phyloP scores from a whole-genome alignment of 805 yeast species.

The Metschnikowia lachancei region DNA sequence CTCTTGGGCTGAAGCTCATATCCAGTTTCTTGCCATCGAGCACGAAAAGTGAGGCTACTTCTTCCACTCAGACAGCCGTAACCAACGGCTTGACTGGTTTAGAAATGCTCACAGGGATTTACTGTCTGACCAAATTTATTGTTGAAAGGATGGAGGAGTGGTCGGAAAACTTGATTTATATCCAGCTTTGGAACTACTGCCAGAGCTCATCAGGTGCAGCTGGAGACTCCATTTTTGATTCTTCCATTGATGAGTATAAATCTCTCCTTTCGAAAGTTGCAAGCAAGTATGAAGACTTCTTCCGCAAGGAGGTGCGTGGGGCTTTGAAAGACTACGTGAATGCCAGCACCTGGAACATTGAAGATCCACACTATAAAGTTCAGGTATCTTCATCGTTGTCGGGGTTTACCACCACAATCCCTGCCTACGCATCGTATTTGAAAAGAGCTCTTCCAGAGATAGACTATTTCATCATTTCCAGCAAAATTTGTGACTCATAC shows the following conservation, averaged over 20 bases:
- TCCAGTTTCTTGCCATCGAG: constrained; percentile 31
- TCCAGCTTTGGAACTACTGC: constrained; percentile 40
- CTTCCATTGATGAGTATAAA: constrained; percentile 24
- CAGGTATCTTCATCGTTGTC: constrained; percentile 24
- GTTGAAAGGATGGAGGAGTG: constrained; percentile 32
- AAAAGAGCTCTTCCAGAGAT: constrained; percentile 24
- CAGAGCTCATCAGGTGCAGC: constrained; percentile 17
- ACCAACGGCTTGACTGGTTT: constrained; percentile 47
- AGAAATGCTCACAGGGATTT: constrained; percentile 30
- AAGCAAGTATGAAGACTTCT: constrained; percentile 29
- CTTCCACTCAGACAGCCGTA: constrained; percentile 95
- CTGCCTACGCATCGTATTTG: constrained; percentile 27
- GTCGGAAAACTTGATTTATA: constrained; percentile 39
- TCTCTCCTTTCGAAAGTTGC: constrained; percentile 20
- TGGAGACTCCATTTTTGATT: constrained; percentile 32
- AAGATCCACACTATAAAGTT: constrained; percentile 6
- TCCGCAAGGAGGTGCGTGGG: constrained; percentile 31
- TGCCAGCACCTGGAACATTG: constrained; percentile 33
- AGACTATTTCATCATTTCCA: constrained; percentile 32
- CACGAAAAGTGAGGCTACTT: constrained; percentile 10
- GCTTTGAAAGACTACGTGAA: constrained; percentile 39
- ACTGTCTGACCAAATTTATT: constrained; percentile 35
- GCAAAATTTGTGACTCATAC: constrained; percentile 27
- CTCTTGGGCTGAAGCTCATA: constrained; percentile 31
- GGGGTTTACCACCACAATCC: constrained; percentile 24